Evolutionary conservation across 345 rosid genomes (phyloP).

Genomic region (Aurinia saxatilis): DNA sequence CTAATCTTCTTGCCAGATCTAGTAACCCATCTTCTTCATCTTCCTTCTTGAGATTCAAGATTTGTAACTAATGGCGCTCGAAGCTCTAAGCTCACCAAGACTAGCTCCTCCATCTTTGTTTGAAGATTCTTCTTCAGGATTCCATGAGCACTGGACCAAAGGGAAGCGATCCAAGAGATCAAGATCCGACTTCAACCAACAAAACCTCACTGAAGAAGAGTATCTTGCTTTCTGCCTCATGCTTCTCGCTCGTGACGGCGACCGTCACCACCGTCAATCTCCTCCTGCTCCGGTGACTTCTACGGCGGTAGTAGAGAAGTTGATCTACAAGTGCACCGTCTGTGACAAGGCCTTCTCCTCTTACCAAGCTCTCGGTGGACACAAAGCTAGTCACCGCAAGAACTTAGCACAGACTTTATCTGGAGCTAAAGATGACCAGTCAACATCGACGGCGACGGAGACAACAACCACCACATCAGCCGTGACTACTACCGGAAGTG

Average conservation of each 20-base stretch:
- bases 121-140: conserved; percentile 19
- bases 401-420: conserved; percentile 18
- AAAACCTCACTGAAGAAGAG: conserved; percentile 36
- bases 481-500: conserved; percentile 9
- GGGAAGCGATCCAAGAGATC: conserved; percentile 45
- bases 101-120: conserved; percentile 18
- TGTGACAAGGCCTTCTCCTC: conserved; percentile 41
- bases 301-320: conserved; percentile 16
- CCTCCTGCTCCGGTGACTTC: not conserved
- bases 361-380: conserved; percentile 54
- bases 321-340: conserved; percentile 40
- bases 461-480: not conserved
- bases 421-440: conserved; percentile 22
- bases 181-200: conserved; percentile 30
- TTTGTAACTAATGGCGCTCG: conserved; percentile 36
- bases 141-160: conserved; percentile 39
- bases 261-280: conserved; percentile 9
- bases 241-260: conserved; percentile 39
- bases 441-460: not conserved
- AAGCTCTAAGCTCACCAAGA: conserved; percentile 38
- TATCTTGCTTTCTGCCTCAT: conserved; percentile 42
- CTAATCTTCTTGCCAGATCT: too few species aligned
- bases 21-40: too few species aligned
- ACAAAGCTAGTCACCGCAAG: conserved; percentile 47
- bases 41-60: too few species aligned